Base-by-base conservation (phyloP, 768 basidiomycete species). In the Galerina sulciceps region DNA sequence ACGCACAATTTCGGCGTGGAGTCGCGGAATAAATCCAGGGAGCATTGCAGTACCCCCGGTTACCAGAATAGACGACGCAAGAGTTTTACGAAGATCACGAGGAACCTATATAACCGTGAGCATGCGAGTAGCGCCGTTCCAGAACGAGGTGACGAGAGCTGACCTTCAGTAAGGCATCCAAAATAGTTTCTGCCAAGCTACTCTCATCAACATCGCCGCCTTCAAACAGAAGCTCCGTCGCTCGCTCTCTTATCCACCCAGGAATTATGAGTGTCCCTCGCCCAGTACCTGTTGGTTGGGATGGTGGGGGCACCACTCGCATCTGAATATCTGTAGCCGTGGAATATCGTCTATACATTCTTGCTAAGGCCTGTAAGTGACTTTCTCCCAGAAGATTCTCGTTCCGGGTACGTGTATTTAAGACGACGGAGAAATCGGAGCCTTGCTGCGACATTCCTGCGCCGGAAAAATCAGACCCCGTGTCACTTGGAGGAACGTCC, bases 181-280 rank as follows among this genome's bases (percentile, higher is more conserved):
- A 73, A 10, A 98, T 81, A 23, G 89, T 81, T 67, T 95, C 93
- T 0, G 93, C 90, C 6, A 96, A 76, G 60, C 91, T 94, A 60
- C 82, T 83, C 73, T 94, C 91, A 65, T 96, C 94, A 10, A 93
- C 87, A 64, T 95, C 93, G 6, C 92, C 93, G 1, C 89, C 88
- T 68, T 93, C 92, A 61, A 97, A 98, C 10, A 98, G 76, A 5
- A 96, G 82, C 71, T 99, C 97, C 1, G 95, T 87, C 1, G 90
- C 90, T 13, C 96, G 81, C 70, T 99, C 96, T 42, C 96, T 76
- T 40, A 99, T 82, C 97, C 97, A 99, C 2, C 96, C 96, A 1
- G 96, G 96, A 43, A 99, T 85, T 44, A 92, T 79, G 45, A 97
- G 72, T 0, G 89, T 93, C 0, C 91, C 94, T 8, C 82, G 76